A percentile compares a stretch with the other conserved stretches of the same genome.
Evolutionary conservation across 1,284 basidiomycete genomes (phyloP).

Genomic region (Retiboletus flavoniger): DNA sequence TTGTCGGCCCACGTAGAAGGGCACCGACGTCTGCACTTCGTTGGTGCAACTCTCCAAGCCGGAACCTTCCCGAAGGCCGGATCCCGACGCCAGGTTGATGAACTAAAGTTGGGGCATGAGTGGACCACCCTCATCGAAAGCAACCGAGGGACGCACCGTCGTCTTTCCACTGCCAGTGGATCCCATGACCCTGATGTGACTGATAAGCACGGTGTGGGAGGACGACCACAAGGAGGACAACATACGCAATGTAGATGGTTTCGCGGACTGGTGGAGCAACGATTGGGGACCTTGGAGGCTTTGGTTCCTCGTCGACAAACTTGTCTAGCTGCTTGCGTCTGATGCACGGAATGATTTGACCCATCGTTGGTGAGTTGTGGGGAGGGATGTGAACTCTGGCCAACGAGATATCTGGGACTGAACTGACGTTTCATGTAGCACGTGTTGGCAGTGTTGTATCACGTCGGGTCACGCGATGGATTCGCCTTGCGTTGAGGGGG

Average conservation of each 20-base stretch:
- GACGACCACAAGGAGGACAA: conserved; percentile 4
- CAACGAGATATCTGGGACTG: conserved; percentile 30
- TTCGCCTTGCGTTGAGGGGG: conserved; percentile 29
- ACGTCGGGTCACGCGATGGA: conserved; percentile 30
- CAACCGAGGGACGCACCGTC: conserved; percentile 25
- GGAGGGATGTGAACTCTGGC: conserved; percentile 14
- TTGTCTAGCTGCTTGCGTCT: conserved; percentile 30
- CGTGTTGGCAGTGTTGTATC: conserved; percentile 33
- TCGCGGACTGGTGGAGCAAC: conserved; percentile 18
- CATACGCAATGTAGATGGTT: conserved; percentile 33
- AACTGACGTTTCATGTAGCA: conserved; percentile 29
- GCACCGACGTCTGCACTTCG: conserved; percentile 32
- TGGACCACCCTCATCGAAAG: background rate
- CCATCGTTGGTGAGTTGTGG: conserved; percentile 26
- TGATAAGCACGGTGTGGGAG: conserved; percentile 27
- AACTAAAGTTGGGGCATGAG: conserved; percentile 30
- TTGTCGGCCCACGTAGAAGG: conserved; percentile 32
- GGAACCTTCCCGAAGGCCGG: conserved; percentile 32
- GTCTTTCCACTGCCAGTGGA: conserved; percentile 38
- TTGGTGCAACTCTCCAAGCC: conserved; percentile 39
- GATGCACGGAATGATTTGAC: conserved; percentile 30
- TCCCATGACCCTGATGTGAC: conserved; percentile 34
- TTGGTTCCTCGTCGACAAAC: conserved; percentile 31
- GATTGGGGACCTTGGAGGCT: conserved; percentile 16
- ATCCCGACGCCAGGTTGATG: conserved; percentile 38